Evolutionary conservation across 129 eudicot genomes (phyloP), one percentile per base, ranked within the genome.

Genomic region (carrot (Daucus carota)): DNA sequence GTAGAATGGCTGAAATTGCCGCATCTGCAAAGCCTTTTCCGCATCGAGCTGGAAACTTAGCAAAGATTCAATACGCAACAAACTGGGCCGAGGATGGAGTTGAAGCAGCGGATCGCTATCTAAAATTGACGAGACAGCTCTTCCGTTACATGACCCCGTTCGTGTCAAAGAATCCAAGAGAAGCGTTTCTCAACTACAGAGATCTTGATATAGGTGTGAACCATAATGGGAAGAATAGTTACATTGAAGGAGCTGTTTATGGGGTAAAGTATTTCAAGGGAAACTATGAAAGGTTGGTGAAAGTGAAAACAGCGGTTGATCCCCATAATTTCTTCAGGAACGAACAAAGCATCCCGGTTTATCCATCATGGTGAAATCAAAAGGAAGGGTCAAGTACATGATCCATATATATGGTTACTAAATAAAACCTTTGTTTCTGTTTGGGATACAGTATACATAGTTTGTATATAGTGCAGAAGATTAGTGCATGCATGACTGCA

Each of bases 151-250:
- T 84, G 87, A 46, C 77, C 17, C 70, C 57, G 1, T 84, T 80
- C 46, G 87, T 80, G 29, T 80, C 87, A 0, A 77, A 24, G 74
- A 41, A 77, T 57, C 87, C 87, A 29, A 80, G 87, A 69, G 77
- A 77, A 26, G 79, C 87, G 26, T 84, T 80, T 34, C 81, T 84
- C 50, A 84, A 84, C 68, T 84, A 84, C 65, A 77, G 87, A 41
- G 87, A 84, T 80, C 81, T 84, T 73, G 87, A 84, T 57, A 74
- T 84, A 33, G 87, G 87, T 41, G 80, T 80, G 68, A 77, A 80
- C 29, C 43, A 80, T 36, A 77, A 77, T 69, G 80, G 84, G 20
- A 74, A 80, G 47, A 80, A 81, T 12, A 80, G 84, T 43, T 60
- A 66, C 24, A 57, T 2, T 4, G 78, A 77, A 46, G 84, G 84